Evolutionary conservation across 2,329 filamentous ascomycete species (phyloP).

Genomic region (Malbranchea zuffiana): DNA sequence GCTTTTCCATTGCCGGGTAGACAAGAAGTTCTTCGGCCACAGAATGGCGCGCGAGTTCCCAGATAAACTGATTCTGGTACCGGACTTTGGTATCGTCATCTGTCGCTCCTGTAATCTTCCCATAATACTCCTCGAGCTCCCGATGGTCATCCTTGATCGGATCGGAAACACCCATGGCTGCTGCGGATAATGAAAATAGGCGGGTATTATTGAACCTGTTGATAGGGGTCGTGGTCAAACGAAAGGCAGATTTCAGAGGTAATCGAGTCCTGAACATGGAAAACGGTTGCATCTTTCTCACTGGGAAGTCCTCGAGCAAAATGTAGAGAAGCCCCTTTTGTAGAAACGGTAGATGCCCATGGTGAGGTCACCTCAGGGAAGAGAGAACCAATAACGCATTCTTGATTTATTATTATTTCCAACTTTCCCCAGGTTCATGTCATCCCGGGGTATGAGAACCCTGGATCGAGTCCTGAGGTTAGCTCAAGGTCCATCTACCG

Average conservation of each 20-base stretch:
- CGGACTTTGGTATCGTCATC: slow-evolving; percentile 35
- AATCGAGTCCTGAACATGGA: slow-evolving; percentile 1
- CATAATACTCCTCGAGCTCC: slow-evolving; percentile 34
- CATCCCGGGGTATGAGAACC: background rate
- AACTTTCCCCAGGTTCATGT: slow-evolving; percentile 3
- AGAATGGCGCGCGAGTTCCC: slow-evolving; percentile 43
- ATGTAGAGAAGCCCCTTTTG: background rate
- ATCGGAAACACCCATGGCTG: slow-evolving; percentile 22
- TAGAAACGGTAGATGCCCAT: background rate
- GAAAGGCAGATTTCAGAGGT: slow-evolving; percentile 1
- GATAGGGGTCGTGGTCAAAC: background rate
- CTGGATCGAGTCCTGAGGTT: too few relatives aligned
- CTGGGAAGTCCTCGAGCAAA: background rate
- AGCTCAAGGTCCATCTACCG: too few relatives aligned
- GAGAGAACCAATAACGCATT: background rate
- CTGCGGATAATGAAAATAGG: slow-evolving; percentile 3
- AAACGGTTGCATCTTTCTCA: background rate
- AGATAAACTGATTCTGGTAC: slow-evolving; percentile 42
- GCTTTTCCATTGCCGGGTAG: slow-evolving; percentile 44
- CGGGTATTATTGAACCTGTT: background rate
- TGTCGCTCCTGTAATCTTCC: slow-evolving; percentile 32
- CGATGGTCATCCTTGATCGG: slow-evolving; percentile 34
- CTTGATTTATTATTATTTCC: slow-evolving; percentile 4
- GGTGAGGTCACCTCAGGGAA: background rate
- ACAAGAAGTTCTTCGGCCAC: slow-evolving; percentile 43